Conservation (phyloP, 2,329 filamentous ascomycete genomes). For the Calonectria pseudoturangicola region DNA sequence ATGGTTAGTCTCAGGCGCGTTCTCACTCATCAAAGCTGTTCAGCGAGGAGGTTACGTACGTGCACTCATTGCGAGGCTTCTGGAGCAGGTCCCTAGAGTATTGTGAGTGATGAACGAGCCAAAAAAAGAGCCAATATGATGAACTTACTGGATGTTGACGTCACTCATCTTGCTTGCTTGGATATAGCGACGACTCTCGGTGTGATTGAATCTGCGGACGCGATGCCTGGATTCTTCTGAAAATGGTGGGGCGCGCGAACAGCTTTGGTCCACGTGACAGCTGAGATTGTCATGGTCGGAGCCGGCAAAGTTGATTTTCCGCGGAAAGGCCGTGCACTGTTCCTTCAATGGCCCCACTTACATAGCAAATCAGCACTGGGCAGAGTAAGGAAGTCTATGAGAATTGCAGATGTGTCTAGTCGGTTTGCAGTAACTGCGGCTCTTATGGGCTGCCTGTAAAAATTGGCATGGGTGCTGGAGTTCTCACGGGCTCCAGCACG, state of each 20-base stretch:
- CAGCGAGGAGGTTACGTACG: slow-evolving; percentile 30
- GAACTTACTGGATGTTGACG: slow-evolving; percentile 35
- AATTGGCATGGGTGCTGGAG: no score
- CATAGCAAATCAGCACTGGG: neutral
- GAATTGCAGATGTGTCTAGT: no score
- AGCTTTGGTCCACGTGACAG: slow-evolving; percentile 26
- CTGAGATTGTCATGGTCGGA: neutral
- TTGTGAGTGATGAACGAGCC: slow-evolving; percentile 2
- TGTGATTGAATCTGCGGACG: slow-evolving; percentile 30
- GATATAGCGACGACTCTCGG: slow-evolving; percentile 32
- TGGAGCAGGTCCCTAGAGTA: slow-evolving; percentile 34
- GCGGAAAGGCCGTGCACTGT: neutral
- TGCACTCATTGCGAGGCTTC: slow-evolving; percentile 40
- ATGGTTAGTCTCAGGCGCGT: slow-evolving; percentile 32
- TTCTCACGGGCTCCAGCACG: no score
- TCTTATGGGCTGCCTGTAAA: no score
- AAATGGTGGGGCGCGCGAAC: slow-evolving; percentile 30
- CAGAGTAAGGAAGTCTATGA: no score
- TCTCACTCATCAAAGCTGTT: slow-evolving; percentile 13
- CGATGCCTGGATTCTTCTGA: slow-evolving; percentile 38
- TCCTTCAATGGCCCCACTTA: neutral
- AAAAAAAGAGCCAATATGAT: neutral
- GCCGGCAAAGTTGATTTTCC: slow-evolving; percentile 23
- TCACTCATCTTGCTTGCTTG: slow-evolving; percentile 33
- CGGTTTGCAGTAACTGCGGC: no score